phyloP scores from a whole-genome alignment of 345 rosid species.

The Populus euphratica region DNA sequence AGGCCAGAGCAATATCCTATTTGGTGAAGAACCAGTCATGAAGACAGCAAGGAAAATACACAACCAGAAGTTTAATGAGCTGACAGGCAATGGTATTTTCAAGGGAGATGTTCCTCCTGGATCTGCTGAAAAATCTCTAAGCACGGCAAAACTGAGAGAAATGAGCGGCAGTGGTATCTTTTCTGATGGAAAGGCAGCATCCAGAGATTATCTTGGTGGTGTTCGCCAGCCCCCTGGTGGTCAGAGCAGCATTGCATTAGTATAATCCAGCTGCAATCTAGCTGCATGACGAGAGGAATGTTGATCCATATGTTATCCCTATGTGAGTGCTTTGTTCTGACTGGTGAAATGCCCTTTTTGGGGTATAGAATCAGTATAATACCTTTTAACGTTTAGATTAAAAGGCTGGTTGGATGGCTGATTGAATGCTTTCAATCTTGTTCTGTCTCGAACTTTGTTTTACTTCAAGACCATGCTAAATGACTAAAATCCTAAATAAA shows the following conservation, averaged over 20 bases:
- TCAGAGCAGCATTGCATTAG: conserved; percentile 87
- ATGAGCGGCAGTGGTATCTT: conserved; percentile 81
- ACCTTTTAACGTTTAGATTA: conserved; percentile 23
- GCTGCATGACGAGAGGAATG: conserved; percentile 4
- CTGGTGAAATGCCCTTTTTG: conserved; percentile 6
- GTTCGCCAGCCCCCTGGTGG: conserved; percentile 99
- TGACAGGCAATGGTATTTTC: conserved; percentile 83
- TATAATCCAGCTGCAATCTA: conserved; percentile 30
- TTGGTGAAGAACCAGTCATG: conserved; percentile 37
- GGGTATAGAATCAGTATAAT: conserved; percentile 8
- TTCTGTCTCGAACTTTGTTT: not conserved
- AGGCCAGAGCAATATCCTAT: conserved; percentile 28
- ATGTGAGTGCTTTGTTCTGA: conserved; percentile 22
- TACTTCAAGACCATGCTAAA: not conserved
- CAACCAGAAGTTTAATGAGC: conserved; percentile 67
- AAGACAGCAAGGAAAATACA: conserved; percentile 88
- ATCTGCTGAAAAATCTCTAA: conserved; percentile 59
- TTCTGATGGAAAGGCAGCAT: conserved; percentile 81
- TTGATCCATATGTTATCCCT: not conserved
- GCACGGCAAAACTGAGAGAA: conserved; percentile 70
- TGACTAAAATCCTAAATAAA: not conserved
- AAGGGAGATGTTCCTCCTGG: conserved; percentile 59
- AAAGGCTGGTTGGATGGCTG: conserved; percentile 10
- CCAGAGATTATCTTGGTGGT: conserved; percentile 86
- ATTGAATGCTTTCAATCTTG: conserved; percentile 6